Conservation (phyloP, 225 moss, liverwort and hornwort genomes). For the Sphagnum tenellum region DNA sequence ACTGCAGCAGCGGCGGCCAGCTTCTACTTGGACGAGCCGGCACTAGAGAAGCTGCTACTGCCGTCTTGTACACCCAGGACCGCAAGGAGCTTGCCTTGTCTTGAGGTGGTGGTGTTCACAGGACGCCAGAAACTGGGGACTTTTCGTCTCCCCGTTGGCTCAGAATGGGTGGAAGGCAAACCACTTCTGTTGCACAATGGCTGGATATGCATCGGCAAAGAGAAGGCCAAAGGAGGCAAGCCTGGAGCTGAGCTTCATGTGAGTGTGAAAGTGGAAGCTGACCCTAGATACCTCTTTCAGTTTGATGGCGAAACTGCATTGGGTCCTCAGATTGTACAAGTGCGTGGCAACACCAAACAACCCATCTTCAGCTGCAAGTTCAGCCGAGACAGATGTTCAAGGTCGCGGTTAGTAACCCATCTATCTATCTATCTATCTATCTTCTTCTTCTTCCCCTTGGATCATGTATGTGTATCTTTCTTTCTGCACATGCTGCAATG, state of each 20-base stretch:
- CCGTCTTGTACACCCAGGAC: conserved; percentile 31
- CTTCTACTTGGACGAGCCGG: conserved; percentile 73
- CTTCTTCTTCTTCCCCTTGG: not conserved
- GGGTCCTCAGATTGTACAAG: conserved; percentile 78
- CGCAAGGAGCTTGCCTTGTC: conserved; percentile 20
- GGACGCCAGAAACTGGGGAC: conserved; percentile 73
- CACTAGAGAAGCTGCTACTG: conserved; percentile 48
- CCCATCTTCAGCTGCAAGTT: conserved; percentile 96
- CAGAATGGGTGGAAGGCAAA: conserved; percentile 67
- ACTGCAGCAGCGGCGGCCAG: conserved; percentile 29
- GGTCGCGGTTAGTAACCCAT: conserved; percentile 35
- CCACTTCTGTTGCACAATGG: conserved; percentile 49
- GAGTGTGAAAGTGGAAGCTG: conserved; percentile 61
- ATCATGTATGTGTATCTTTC: not conserved
- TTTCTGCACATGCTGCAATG: too few species aligned
- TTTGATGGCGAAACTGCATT: conserved; percentile 76
- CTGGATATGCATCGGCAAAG: conserved; percentile 63
- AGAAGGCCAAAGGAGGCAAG: conserved; percentile 34
- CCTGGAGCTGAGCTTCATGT: conserved; percentile 69
- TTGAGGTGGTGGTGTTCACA: conserved; percentile 63
- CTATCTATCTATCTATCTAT: too few species aligned
- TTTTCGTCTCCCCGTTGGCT: conserved; percentile 44
- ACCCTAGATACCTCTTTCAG: conserved; percentile 75
- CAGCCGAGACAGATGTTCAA: conserved; percentile 65
- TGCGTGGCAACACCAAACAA: conserved; percentile 62